Conservation (phyloP, 306 rosid genomes). For the Vigna reflexopilosa region DNA sequence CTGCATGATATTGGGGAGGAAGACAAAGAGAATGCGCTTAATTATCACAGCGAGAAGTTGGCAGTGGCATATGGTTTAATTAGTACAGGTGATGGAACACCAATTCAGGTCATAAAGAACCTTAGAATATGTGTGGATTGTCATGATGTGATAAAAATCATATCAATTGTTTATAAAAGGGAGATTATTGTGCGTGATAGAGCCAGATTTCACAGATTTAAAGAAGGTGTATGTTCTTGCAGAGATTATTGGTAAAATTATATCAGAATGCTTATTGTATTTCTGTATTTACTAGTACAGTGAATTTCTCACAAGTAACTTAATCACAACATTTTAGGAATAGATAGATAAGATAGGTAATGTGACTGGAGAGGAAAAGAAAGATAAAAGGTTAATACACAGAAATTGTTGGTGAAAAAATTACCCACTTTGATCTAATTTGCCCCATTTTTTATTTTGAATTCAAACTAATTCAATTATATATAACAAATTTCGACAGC, state of each 20-base stretch:
- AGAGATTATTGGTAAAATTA: conserved; percentile 81
- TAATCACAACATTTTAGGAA: not conserved
- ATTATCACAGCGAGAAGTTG: conserved; percentile 88
- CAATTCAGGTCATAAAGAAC: conserved; percentile 86
- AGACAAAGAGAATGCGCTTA: conserved; percentile 83
- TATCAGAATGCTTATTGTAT: conserved; percentile 12
- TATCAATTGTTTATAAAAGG: conserved; percentile 66
- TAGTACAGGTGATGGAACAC: conserved; percentile 66
- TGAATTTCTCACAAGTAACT: conserved; percentile 29
- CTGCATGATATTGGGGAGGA: conserved; percentile 96
- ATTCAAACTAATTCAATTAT: not conserved
- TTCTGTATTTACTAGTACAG: not conserved
- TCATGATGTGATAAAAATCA: conserved; percentile 74
- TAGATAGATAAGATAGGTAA: not conserved
- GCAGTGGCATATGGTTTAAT: conserved; percentile 90
- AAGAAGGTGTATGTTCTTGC: conserved; percentile 81
- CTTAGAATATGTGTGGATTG: conserved; percentile 89
- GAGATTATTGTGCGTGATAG: conserved; percentile 87
- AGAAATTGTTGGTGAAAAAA: no score
- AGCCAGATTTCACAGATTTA: conserved; percentile 86
- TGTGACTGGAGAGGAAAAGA: not conserved
- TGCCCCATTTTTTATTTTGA: no score
- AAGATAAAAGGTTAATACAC: not conserved
- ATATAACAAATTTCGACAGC: no score
- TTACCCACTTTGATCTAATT: not conserved